A percentile compares a stretch with the other conserved stretches of the same genome.
Conservation (phyloP, 495 filamentous ascomycete species). For the Geopyxis carbonaria region DNA sequence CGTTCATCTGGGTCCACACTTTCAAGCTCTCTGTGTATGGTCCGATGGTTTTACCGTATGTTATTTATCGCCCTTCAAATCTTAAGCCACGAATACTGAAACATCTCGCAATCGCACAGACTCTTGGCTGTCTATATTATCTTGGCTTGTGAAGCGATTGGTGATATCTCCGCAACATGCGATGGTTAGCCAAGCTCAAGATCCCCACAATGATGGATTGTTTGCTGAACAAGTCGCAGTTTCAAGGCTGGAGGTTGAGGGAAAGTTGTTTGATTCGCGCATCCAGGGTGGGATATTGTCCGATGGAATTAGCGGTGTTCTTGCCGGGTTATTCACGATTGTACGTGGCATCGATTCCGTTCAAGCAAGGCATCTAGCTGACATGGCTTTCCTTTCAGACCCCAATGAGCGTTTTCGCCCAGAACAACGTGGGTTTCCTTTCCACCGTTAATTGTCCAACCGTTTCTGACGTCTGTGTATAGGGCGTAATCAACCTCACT, state of each 20-base stretch:
- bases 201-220: slow-evolving; percentile 15
- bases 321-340: slow-evolving; percentile 73
- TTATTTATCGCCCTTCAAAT: slow-evolving; percentile 3
- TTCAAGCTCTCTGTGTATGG: slow-evolving; percentile 69
- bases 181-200: slow-evolving; percentile 7
- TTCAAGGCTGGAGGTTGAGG: slow-evolving; percentile 66
- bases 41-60: slow-evolving; percentile 68
- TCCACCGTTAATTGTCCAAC: slow-evolving; percentile 2
- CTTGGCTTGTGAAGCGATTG: slow-evolving; percentile 77
- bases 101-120: neutral
- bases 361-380: too few relatives aligned
- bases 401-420: slow-evolving; percentile 61
- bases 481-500: slow-evolving; percentile 71
- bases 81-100: neutral
- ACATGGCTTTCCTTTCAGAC: too few relatives aligned
- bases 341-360: too few relatives aligned
- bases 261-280: slow-evolving; percentile 63
- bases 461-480: neutral
- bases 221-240: slow-evolving; percentile 51
- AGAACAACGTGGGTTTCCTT: slow-evolving; percentile 64
- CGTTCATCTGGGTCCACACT: slow-evolving; percentile 82
- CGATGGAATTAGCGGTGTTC: slow-evolving; percentile 65
- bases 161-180: slow-evolving; percentile 56
- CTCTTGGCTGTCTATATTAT: slow-evolving; percentile 76
- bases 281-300: slow-evolving; percentile 81